A percentile compares a stretch with the other conserved stretches of the same genome.
These are phyloP conservation scores for Phytophthora tentaculata DNA, from an alignment of 352 stramenopile genomes.

Conservation along the genomic window DNA sequence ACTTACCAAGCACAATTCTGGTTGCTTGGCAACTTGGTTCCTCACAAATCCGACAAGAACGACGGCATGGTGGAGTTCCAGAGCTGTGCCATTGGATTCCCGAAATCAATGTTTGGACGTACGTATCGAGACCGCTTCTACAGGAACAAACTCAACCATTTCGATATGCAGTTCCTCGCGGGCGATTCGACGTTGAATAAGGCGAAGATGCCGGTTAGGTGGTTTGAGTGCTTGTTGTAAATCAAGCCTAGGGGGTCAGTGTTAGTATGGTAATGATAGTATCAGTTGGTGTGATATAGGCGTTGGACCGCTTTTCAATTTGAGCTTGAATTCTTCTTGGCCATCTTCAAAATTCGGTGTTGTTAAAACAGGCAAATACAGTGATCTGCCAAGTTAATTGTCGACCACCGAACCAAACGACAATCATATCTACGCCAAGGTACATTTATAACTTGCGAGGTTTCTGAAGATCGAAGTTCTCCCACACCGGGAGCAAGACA, in stretches of 20 bases:
- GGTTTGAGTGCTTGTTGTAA: slow-evolving; percentile 60
- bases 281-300: not conserved
- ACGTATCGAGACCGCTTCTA: slow-evolving; percentile 52
- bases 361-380: too few relatives aligned
- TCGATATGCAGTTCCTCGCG: slow-evolving; percentile 54
- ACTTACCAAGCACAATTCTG: slow-evolving; percentile 25
- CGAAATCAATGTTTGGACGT: slow-evolving; percentile 38
- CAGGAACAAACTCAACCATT: slow-evolving; percentile 58
- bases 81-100: slow-evolving; percentile 33
- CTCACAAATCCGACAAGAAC: slow-evolving; percentile 34
- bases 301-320: too few relatives aligned
- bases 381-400: too few relatives aligned
- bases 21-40: slow-evolving; percentile 23
- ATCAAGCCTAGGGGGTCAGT: not conserved
- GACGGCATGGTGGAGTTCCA: slow-evolving; percentile 39
- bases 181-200: slow-evolving; percentile 49
- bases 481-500: too few relatives aligned
- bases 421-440: too few relatives aligned
- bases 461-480: too few relatives aligned
- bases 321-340: not conserved
- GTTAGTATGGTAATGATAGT: slow-evolving; percentile 1
- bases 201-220: slow-evolving; percentile 60
- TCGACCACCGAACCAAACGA: too few relatives aligned
- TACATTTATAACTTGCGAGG: too few relatives aligned
- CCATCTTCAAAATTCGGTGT: too few relatives aligned